Evolutionary conservation across 257 asterid genomes (phyloP), one percentile per base, ranked within the genome.

Genomic region (Linderniella brevidens): DNA sequence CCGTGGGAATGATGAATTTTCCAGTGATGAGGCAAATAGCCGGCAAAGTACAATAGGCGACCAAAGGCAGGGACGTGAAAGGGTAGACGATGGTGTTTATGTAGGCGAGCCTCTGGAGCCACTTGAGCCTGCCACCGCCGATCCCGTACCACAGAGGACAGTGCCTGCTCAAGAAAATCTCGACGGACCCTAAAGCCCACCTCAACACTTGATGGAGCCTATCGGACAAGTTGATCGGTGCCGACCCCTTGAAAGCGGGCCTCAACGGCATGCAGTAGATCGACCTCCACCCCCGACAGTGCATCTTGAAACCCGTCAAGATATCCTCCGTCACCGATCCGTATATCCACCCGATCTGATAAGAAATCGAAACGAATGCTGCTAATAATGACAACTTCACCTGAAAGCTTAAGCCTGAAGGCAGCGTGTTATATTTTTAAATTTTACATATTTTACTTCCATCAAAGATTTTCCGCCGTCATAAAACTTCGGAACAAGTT

Each of bases 281-380:
- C 10, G 95, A 88, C 67, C 95, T 78, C 98, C 98, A 84, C 25
- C 98, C 98, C 0, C 98, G 95, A 54, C 98, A 88, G 9, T 88
- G 98, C 98, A 88, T 84, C 73, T 84, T 88, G 92, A 88, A 88
- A 0, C 98, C 98, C 17, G 95, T 76, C 62, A 88, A 65, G 49
- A 88, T 88, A 66, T 88, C 98, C 76, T 88, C 98, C 0, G 98
- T 88, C 16, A 83, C 97, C 8, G 95, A 88, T 0, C 97, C 97
- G 47, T 88, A 88, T 53, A 88, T 88, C 98, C 98, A 88, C 7
- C 98, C 98, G 52, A 88, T 88, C 96, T 86, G 49, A 58, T 46
- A 51, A n/a, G 15, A 13, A n/a, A 18, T 53, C 39, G 37, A 57
- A 32, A 35, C n/a, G n/a, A n/a, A n/a, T n/a, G n/a, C n/a, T n/a